These are phyloP conservation scores for Ascochyta lentis DNA, from an alignment of 2,329 filamentous ascomycete genomes.

Conservation along the genomic window DNA sequence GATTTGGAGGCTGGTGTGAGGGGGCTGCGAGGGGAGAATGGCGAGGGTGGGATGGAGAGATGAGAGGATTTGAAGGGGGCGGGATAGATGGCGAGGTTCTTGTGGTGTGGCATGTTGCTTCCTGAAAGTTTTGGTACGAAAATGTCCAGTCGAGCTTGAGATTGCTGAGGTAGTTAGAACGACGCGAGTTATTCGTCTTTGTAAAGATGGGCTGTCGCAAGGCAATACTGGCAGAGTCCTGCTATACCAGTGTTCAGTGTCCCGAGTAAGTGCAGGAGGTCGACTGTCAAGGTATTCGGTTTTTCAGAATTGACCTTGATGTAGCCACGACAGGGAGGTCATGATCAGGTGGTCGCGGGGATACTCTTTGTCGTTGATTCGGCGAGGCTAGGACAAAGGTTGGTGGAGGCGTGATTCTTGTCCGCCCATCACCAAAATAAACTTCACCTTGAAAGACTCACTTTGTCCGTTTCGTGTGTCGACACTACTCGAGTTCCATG, in stretches of 20 bases:
- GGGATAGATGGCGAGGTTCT: constrained; percentile 40
- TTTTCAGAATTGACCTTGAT: not conserved
- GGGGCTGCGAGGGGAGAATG: constrained; percentile 50
- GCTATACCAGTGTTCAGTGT: not conserved
- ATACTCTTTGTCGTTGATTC: not conserved
- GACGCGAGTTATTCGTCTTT: too few relatives aligned
- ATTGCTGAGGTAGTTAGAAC: too few relatives aligned
- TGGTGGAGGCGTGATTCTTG: not conserved
- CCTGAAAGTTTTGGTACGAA: not conserved
- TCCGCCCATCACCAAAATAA: not conserved
- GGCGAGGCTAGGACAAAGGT: constrained; percentile 2
- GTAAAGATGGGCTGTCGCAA: too few relatives aligned
- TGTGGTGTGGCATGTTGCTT: not conserved
- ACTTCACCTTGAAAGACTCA: too few relatives aligned
- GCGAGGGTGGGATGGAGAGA: constrained; percentile 54
- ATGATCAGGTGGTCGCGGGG: not conserved
- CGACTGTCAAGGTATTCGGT: not conserved
- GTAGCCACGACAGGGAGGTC: not conserved
- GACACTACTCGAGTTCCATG: not conserved
- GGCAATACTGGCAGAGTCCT: too few relatives aligned
- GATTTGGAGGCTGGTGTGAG: constrained; percentile 22
- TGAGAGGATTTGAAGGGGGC: constrained; percentile 53
- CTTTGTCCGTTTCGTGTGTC: not conserved
- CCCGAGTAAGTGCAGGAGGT: not conserved
- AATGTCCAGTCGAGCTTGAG: too few relatives aligned